Percentiles rank a stretch among this genome's conserved stretches.
Evolutionary conservation across 2,329 filamentous ascomycete genomes (phyloP).

Genomic region (Ophiostoma quercus): DNA sequence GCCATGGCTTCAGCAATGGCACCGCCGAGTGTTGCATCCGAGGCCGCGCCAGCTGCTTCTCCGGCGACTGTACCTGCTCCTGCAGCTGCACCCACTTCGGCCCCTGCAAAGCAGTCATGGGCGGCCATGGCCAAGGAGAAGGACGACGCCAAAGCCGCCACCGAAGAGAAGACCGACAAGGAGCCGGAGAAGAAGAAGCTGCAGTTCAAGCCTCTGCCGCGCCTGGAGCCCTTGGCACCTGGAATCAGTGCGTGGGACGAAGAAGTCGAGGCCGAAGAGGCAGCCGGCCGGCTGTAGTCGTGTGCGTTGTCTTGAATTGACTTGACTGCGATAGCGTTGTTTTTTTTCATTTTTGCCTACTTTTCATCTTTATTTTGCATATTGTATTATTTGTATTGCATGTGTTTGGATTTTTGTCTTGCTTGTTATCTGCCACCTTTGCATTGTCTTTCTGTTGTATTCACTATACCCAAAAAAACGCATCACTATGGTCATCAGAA

Average conservation of each 20-base stretch:
- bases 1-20: slow-evolving; percentile 22
- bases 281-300: slow-evolving; percentile 15
- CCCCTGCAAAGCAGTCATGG: slow-evolving; percentile 7
- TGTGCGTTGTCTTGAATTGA: neutral
- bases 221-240: slow-evolving; percentile 36
- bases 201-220: slow-evolving; percentile 19
- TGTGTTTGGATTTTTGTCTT: neutral
- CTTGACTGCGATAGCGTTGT: neutral
- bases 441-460: neutral
- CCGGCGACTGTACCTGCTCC: slow-evolving; percentile 32
- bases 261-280: slow-evolving; percentile 51
- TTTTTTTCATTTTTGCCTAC: neutral
- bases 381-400: neutral
- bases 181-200: slow-evolving; percentile 24
- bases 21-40: slow-evolving; percentile 31
- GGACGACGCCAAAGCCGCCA: slow-evolving; percentile 14
- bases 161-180: slow-evolving; percentile 11
- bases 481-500: neutral
- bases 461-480: slow-evolving; percentile 5
- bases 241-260: slow-evolving; percentile 51
- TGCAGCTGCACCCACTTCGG: slow-evolving; percentile 31
- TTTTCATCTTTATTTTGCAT: neutral
- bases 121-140: slow-evolving; percentile 7
- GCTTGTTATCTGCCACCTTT: neutral
- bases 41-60: slow-evolving; percentile 37